These are phyloP conservation scores for Umbellularia californica DNA, from an alignment of 164 flowering plant species.

Conservation along the genomic window DNA sequence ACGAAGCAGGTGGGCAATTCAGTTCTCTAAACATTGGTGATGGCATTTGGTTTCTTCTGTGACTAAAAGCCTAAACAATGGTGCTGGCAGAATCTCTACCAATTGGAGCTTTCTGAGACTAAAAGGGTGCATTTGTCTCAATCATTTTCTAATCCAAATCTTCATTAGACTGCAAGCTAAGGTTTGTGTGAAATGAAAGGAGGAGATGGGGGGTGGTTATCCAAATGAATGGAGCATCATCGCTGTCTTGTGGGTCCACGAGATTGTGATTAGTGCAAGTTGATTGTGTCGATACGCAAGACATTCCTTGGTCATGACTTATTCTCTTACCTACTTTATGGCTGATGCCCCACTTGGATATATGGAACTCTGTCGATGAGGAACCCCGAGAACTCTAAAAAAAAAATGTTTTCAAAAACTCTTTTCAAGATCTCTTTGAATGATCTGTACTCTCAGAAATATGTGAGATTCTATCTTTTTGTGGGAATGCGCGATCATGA, in stretches of 20 bases:
- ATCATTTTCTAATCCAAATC: neutral
- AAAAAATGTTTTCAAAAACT: too few relatives aligned
- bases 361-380: too few relatives aligned
- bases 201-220: conserved; percentile 14
- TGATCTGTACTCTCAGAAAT: too few relatives aligned
- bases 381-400: too few relatives aligned
- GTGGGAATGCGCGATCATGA: too few relatives aligned
- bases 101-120: neutral
- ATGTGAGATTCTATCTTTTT: too few relatives aligned
- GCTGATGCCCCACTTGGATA: too few relatives aligned
- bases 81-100: neutral
- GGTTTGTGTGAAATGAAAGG: conserved; percentile 14
- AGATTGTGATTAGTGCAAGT: conserved; percentile 8
- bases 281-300: conserved; percentile 2
- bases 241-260: neutral
- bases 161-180: neutral
- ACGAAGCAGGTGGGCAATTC: too few relatives aligned
- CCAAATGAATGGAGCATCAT: conserved; percentile 23
- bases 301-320: conserved; percentile 21
- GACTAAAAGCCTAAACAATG: neutral
- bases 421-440: too few relatives aligned
- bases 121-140: neutral
- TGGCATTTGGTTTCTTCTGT: neutral
- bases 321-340: too few relatives aligned
- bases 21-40: neutral